These are phyloP conservation scores for Ambrosia trifida DNA, from an alignment of 129 eudicot genomes.

Conservation along the genomic window DNA sequence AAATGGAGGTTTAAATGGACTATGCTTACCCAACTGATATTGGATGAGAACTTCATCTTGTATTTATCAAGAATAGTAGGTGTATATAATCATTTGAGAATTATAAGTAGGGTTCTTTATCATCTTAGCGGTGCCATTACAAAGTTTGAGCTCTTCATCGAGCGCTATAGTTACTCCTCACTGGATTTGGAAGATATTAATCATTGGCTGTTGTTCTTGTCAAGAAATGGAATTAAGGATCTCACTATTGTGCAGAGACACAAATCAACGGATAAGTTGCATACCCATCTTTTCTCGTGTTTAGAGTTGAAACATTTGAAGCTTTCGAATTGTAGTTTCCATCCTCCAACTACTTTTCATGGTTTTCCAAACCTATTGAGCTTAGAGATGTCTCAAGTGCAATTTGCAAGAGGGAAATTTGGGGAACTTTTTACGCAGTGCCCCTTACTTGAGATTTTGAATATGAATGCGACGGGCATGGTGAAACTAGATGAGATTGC, in stretches of 20 bases:
- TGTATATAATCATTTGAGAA: too few species aligned
- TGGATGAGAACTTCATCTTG: not conserved
- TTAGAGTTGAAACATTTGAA: not conserved
- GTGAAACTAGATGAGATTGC: not conserved
- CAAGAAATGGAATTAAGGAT: not conserved
- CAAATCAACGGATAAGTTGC: not conserved
- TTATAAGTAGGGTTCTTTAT: not conserved
- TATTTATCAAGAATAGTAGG: not conserved
- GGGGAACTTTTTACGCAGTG: not conserved
- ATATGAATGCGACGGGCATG: not conserved
- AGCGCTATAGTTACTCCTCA: not conserved
- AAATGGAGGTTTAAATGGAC: constrained; percentile 27
- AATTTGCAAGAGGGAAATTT: not conserved
- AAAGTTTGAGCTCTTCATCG: not conserved
- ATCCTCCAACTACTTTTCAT: not conserved
- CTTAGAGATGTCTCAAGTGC: not conserved
- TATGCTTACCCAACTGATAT: not conserved
- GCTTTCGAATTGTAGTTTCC: not conserved
- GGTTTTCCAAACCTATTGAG: constrained; percentile 24
- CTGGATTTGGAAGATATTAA: not conserved
- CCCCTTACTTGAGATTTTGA: constrained; percentile 19
- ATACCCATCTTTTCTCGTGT: constrained; percentile 17
- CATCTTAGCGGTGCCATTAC: constrained; percentile 1
- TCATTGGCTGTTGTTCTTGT: constrained; percentile 8
- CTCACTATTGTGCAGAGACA: not conserved